These are phyloP conservation scores for Dictyostelium discoideum DNA, from an alignment of 78 protist genomes.

Conservation along the genomic window DNA sequence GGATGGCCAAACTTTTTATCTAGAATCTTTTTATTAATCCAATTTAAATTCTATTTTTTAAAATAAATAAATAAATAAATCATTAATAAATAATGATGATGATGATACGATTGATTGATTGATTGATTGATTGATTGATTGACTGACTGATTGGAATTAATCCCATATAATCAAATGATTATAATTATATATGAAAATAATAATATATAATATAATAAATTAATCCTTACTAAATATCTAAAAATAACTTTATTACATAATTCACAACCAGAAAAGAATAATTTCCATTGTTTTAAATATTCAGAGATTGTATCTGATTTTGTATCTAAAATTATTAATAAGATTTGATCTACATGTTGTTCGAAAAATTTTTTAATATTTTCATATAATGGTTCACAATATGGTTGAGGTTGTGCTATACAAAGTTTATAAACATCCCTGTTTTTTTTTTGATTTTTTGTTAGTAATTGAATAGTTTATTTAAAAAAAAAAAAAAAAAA, in stretches of 20 bases:
- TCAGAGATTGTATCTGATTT: slow-evolving; percentile 60
- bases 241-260: slow-evolving; percentile 49
- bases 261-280: slow-evolving; percentile 25
- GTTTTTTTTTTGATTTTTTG: too few species aligned
- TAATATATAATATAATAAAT: too few species aligned
- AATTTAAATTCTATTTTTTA: slow-evolving; percentile 38
- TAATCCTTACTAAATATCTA: slow-evolving; percentile 70
- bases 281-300: slow-evolving; percentile 77
- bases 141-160: background rate
- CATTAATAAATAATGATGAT: too few species aligned
- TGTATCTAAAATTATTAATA: slow-evolving; percentile 24
- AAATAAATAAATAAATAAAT: too few species aligned
- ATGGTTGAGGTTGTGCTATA: slow-evolving; percentile 69
- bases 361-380: slow-evolving; percentile 75
- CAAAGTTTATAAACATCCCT: slow-evolving; percentile 70
- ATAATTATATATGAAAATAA: too few species aligned
- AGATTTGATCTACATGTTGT: slow-evolving; percentile 46
- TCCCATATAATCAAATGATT: too few species aligned
- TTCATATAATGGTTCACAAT: slow-evolving; percentile 73
- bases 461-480: too few species aligned
- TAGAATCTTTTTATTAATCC: slow-evolving; percentile 60
- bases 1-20: slow-evolving; percentile 71
- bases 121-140: background rate
- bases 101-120: background rate
- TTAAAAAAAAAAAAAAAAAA: too few species aligned